A percentile compares a stretch with the other conserved stretches of the same genome.
phyloP scores from a whole-genome alignment of 2,329 filamentous ascomycete species.

The Aspergillaceae sp. region DNA sequence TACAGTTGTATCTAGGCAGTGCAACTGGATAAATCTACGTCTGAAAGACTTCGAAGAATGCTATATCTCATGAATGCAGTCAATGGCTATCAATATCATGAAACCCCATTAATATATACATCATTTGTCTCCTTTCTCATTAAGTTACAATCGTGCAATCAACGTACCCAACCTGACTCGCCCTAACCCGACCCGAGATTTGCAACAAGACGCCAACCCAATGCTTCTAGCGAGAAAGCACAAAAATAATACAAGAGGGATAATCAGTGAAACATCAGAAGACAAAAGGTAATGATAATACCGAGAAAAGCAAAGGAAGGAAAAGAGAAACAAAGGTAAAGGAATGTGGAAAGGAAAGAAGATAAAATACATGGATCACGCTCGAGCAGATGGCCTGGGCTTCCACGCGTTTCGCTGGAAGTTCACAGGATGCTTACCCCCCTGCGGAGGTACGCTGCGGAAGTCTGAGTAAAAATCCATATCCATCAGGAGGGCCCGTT shows the following conservation, averaged over 20 bases:
- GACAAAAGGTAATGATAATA: slow-evolving; percentile 7
- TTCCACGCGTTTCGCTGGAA: slow-evolving; percentile 28
- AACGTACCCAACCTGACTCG: background rate
- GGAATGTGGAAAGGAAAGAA: slow-evolving; percentile 3
- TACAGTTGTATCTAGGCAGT: too few species aligned
- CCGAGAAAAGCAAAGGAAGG: slow-evolving; percentile 13
- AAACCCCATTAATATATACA: background rate
- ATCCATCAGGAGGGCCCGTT: slow-evolving; percentile 39
- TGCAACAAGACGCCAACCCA: slow-evolving; percentile 20
- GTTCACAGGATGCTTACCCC: slow-evolving; percentile 24
- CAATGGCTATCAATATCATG: background rate
- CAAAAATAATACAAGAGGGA: slow-evolving; percentile 9
- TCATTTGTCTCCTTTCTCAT: background rate
- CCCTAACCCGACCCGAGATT: slow-evolving; percentile 1
- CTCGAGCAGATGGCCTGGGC: slow-evolving; percentile 22
- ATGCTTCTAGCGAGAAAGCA: slow-evolving; percentile 17
- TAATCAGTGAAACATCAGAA: background rate
- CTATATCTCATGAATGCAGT: background rate
- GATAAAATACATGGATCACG: slow-evolving; percentile 11
- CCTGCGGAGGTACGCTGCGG: slow-evolving; percentile 14
- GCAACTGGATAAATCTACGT: too few species aligned
- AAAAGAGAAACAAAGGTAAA: slow-evolving; percentile 6
- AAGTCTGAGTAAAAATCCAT: slow-evolving; percentile 31
- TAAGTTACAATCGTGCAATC: background rate
- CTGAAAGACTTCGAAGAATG: background rate